Conservation (phyloP, 192 early-diverging fungal genomes). For the Coemansia furcata region DNA sequence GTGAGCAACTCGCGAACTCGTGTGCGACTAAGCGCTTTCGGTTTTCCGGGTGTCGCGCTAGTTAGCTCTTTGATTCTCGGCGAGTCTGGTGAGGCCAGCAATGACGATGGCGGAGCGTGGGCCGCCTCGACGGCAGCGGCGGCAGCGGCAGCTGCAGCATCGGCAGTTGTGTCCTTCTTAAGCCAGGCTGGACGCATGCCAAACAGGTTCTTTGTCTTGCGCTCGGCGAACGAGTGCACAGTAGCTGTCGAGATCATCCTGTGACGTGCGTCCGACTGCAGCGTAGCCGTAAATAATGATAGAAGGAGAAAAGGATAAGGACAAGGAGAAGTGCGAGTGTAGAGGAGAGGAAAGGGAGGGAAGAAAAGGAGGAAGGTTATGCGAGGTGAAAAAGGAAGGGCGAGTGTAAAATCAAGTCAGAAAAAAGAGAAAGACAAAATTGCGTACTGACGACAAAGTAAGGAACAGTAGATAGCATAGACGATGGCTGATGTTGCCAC, state of each 20-base stretch:
- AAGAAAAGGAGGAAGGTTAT: slow-evolving; percentile 3
- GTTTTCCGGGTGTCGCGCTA: slow-evolving; percentile 20
- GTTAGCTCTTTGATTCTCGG: slow-evolving; percentile 41
- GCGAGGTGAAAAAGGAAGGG: not conserved
- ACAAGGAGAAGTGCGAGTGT: not conserved
- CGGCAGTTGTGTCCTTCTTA: slow-evolving; percentile 21
- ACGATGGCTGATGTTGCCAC: slow-evolving; percentile 10
- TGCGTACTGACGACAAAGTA: slow-evolving; percentile 1
- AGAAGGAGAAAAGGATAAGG: not conserved
- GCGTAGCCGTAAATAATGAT: not conserved
- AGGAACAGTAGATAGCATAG: slow-evolving; percentile 5
- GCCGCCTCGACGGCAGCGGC: slow-evolving; percentile 5
- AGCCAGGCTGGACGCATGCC: slow-evolving; percentile 48
- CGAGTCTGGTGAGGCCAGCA: slow-evolving; percentile 29
- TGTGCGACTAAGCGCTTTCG: slow-evolving; percentile 42
- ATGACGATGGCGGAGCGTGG: not conserved
- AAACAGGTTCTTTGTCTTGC: slow-evolving; percentile 44
- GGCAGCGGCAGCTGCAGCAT: slow-evolving; percentile 9
- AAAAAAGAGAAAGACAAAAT: slow-evolving; percentile 5
- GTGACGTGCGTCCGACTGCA: not conserved
- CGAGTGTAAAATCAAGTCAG: slow-evolving; percentile 3
- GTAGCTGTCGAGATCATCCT: slow-evolving; percentile 39
- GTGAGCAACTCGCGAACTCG: slow-evolving; percentile 48
- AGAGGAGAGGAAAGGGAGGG: slow-evolving; percentile 2
- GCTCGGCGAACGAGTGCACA: slow-evolving; percentile 44